These are phyloP conservation scores for Metrosideros polymorpha DNA, from an alignment of 441 rosid species.

Conservation along the genomic window DNA sequence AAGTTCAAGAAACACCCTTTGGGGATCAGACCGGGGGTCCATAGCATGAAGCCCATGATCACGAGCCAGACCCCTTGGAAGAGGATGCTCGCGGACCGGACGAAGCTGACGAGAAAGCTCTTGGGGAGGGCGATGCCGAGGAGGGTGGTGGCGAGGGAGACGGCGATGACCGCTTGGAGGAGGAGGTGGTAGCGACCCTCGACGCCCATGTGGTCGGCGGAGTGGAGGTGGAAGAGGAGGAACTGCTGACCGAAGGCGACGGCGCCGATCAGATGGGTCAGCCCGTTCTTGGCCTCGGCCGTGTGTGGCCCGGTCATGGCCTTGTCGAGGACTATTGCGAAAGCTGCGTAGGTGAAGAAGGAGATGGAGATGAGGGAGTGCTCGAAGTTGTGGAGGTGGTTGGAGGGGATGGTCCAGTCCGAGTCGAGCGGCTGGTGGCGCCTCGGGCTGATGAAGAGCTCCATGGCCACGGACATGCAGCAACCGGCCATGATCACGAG, in stretches of 20 bases:
- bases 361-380: slow-evolving; percentile 65
- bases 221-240: slow-evolving; percentile 73
- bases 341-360: slow-evolving; percentile 50
- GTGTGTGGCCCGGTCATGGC: not conserved
- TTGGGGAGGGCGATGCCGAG: slow-evolving; percentile 44
- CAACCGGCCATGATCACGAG: slow-evolving; percentile 41
- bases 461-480: slow-evolving; percentile 53
- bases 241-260: slow-evolving; percentile 63
- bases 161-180: slow-evolving; percentile 42
- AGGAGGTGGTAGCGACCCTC: slow-evolving; percentile 84
- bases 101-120: slow-evolving; percentile 65
- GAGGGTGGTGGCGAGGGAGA: slow-evolving; percentile 51
- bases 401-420: slow-evolving; percentile 75
- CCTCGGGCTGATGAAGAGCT: slow-evolving; percentile 63
- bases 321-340: slow-evolving; percentile 46
- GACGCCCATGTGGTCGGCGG: slow-evolving; percentile 71
- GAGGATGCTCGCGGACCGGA: slow-evolving; percentile 50
- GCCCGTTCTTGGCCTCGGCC: slow-evolving; percentile 17
- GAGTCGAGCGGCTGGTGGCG: slow-evolving; percentile 76
- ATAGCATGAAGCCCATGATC: slow-evolving; percentile 65
- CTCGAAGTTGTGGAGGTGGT: slow-evolving; percentile 83
- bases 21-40: slow-evolving; percentile 66
- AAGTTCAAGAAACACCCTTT: slow-evolving; percentile 53
- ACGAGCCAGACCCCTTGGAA: slow-evolving; percentile 82
- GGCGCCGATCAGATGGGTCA: slow-evolving; percentile 48